Base-by-base conservation (phyloP, 2,329 filamentous ascomycete species). In the Fusarium compactum region DNA sequence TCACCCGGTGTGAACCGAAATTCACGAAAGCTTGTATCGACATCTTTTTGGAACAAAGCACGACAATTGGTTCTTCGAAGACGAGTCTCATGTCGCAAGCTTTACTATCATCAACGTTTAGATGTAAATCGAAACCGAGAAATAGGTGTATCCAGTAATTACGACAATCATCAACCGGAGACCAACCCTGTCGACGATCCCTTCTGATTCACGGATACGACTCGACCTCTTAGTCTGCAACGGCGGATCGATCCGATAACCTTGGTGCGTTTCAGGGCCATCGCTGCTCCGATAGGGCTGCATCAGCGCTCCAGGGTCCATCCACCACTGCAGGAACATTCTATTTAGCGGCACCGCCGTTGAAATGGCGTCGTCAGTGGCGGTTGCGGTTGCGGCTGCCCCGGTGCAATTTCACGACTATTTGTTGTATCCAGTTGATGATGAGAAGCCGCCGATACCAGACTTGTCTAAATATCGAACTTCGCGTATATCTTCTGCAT, bases 401-500 rank as follows among this genome's bases (percentile, higher is more conserved):
- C 60, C 69, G 34, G 46, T 61, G 46, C 67, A 60, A 57, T 71
- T 73, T 45, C 59, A 69, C 44, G 62, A 69, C 29, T 63, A 58
- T 43, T 53, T 69, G 29, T 52, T 61, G 29, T 62, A 62, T 29
- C 67, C 60, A 15, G 51, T 61, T 29, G 43, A 67, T 40, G 59
- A 58, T 27, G 38, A 48, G 34, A 69, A 59, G 59, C 73, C 73
- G 22, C 73, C 69, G 11, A 65, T 56, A 43, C 58, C 65, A n/a
- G 51, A 71, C 18, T 61, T 71, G 12, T 81, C 80, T 7, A 76
- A 77, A 44, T 80, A 77, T 57, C 79, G 76, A 58, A 73, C 56
- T 32, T 73, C 80, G 24, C 75, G 79, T 69, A 69, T 80, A 12
- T 79, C 78, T 24, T 76, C 78, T 43, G 41, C 58, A 10, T 73